Conservation (phyloP, 1,284 basidiomycete species). For the Ganoderma sinense region DNA sequence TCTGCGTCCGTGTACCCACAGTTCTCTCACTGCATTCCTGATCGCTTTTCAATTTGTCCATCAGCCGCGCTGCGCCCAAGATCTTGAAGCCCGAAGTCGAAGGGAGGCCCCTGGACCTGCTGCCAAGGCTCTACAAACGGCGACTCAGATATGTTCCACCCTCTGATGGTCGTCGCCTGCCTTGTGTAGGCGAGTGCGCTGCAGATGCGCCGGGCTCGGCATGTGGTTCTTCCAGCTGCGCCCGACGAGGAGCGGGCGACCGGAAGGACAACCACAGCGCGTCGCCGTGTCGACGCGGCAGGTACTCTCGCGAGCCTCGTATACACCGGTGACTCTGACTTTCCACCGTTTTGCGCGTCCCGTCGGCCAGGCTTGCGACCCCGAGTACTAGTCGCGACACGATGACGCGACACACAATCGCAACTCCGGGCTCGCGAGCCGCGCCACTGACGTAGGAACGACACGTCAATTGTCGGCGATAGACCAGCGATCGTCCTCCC, state of each 20-base stretch:
- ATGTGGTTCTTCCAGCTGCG: neutral
- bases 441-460: neutral
- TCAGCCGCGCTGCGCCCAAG: neutral
- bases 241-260: neutral
- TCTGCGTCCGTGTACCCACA: neutral
- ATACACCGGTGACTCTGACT: too few relatives aligned
- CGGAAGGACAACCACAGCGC: too few relatives aligned
- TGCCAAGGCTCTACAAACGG: neutral
- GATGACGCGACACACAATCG: neutral
- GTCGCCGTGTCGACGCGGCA: neutral
- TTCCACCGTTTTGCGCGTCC: neutral
- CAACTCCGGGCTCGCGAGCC: neutral
- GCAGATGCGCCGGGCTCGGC: neutral
- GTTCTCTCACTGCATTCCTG: slow-evolving; percentile 1
- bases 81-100: too few relatives aligned
- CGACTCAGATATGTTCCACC: neutral
- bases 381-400: too few relatives aligned
- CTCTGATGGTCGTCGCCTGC: neutral
- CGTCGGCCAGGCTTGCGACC: neutral
- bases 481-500: neutral
- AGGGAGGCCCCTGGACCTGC: too few relatives aligned
- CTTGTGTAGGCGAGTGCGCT: neutral
- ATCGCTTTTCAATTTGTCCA: neutral
- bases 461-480: neutral
- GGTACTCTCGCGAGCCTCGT: neutral